phyloP scores from a whole-genome alignment of 139 green algal species.

The Pedinophyceae sp. region DNA sequence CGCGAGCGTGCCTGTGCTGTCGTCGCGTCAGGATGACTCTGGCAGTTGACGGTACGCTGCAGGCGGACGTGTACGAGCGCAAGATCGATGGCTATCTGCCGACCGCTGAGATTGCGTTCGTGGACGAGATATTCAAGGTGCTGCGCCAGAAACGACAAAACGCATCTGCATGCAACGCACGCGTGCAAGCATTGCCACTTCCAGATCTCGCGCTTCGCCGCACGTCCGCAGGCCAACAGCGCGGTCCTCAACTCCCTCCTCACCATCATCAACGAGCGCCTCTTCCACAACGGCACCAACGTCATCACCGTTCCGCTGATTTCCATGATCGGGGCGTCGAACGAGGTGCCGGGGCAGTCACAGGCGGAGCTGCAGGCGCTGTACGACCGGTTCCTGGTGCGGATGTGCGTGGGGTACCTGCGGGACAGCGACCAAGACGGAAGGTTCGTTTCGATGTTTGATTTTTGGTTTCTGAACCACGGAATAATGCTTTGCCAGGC shows the following conservation, averaged over 20 bases:
- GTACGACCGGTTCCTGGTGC: slow-evolving; percentile 81
- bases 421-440: background rate
- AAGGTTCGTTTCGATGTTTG: too few species aligned
- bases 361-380: slow-evolving; percentile 86
- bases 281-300: slow-evolving; percentile 79
- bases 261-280: slow-evolving; percentile 84
- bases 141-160: too few species aligned
- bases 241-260: slow-evolving; percentile 88
- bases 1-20: too few species aligned
- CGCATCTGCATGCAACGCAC: too few species aligned
- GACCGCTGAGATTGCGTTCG: slow-evolving; percentile 72
- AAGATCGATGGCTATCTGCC: slow-evolving; percentile 81
- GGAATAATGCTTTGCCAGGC: too few species aligned
- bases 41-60: too few species aligned
- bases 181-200: too few species aligned
- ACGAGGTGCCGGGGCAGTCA: slow-evolving; percentile 75
- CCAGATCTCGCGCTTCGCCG: too few species aligned
- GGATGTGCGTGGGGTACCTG: slow-evolving; percentile 51
- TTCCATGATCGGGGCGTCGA: slow-evolving; percentile 61
- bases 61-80: slow-evolving; percentile 78
- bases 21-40: too few species aligned
- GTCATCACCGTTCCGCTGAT: slow-evolving; percentile 27
- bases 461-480: too few species aligned
- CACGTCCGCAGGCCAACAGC: slow-evolving; percentile 79
- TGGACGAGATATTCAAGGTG: slow-evolving; percentile 86